Evolutionary conservation across 2,329 filamentous ascomycete genomes (phyloP).

Genomic region (Davidsoniella eucalypti): DNA sequence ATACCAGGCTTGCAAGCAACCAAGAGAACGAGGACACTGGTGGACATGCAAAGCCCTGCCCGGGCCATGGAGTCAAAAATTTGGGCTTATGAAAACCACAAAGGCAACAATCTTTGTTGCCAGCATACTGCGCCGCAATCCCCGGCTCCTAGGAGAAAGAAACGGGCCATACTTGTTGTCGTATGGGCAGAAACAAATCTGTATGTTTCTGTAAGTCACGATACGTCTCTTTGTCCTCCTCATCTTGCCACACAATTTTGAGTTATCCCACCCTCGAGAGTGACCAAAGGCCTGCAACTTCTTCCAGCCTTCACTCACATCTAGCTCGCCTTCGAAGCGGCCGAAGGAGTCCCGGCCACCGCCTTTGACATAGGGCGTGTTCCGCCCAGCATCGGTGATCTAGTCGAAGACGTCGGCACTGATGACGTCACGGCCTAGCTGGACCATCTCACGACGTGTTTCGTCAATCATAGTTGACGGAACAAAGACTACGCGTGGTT

Average conservation of each 20-base stretch:
- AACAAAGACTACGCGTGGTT: slow-evolving; percentile 28
- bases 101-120: too few relatives aligned
- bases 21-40: too few relatives aligned
- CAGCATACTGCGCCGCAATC: background rate
- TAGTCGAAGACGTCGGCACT: slow-evolving; percentile 37
- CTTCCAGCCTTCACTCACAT: slow-evolving; percentile 52
- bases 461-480: slow-evolving; percentile 23
- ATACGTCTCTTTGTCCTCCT: background rate
- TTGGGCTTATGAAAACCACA: too few relatives aligned
- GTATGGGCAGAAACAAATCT: slow-evolving; percentile 44
- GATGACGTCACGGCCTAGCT: slow-evolving; percentile 36
- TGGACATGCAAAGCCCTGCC: too few relatives aligned
- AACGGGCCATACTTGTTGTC: slow-evolving; percentile 33
- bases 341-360: slow-evolving; percentile 46
- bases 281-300: slow-evolving; percentile 42
- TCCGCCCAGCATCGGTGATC: slow-evolving; percentile 47
- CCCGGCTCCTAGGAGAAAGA: background rate
- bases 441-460: slow-evolving; percentile 27
- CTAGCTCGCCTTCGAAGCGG: slow-evolving; percentile 37
- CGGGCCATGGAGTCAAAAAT: too few relatives aligned
- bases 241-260: background rate
- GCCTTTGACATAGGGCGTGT: slow-evolving; percentile 42
- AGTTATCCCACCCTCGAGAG: slow-evolving; percentile 28
- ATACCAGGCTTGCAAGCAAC: too few relatives aligned
- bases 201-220: too few relatives aligned